These are phyloP conservation scores for Herpetospermum pedunculosum DNA, from an alignment of 306 rosid genomes.

Conservation along the genomic window DNA sequence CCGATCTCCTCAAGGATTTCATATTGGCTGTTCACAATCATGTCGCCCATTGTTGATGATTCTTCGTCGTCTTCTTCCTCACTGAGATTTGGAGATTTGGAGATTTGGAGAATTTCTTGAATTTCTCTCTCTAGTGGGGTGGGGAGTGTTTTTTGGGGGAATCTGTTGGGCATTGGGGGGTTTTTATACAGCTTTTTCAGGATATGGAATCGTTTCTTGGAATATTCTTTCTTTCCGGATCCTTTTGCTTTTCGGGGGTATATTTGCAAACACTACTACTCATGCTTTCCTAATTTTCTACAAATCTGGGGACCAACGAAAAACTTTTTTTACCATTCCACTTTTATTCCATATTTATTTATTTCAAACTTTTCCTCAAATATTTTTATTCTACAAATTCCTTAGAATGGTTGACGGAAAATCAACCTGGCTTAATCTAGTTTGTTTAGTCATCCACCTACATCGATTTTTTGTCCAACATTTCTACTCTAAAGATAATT, in stretches of 20 bases:
- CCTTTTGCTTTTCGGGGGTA: neutral
- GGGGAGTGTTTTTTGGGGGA: neutral
- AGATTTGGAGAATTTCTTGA: neutral
- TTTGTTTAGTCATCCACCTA: no score
- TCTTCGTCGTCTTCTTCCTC: neutral
- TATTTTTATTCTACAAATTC: no score
- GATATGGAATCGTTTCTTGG: constrained; percentile 8
- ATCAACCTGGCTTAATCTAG: no score
- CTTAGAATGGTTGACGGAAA: no score
- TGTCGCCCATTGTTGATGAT: constrained; percentile 33
- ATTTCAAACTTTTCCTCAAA: no score
- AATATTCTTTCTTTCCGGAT: constrained; percentile 16
- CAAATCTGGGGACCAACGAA: no score
- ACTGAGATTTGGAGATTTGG: neutral
- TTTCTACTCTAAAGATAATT: no score
- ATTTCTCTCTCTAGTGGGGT: neutral
- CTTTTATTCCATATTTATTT: no score
- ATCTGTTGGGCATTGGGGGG: neutral
- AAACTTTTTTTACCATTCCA: no score
- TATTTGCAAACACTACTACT: neutral
- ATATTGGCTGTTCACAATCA: constrained; percentile 32
- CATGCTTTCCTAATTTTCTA: no score
- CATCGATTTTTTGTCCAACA: no score
- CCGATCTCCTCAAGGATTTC: constrained; percentile 59
- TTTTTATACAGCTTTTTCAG: neutral